phyloP scores from a whole-genome alignment of 768 basidiomycete genomes.

The Agrocybe praecox region DNA sequence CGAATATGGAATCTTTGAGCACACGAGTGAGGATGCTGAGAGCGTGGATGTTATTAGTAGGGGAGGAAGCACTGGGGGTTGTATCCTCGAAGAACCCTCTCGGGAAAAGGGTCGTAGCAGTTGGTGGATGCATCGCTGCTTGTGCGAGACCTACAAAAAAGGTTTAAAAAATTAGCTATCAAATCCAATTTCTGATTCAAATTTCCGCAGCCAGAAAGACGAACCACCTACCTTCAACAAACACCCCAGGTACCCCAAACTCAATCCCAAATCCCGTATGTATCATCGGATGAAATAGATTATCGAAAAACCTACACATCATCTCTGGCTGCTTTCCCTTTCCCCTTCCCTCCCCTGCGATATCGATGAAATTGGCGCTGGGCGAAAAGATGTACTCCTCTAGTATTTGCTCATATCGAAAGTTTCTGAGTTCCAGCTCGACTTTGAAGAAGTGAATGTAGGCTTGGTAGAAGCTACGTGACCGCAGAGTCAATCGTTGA shows the following conservation, averaged over 20 bases:
- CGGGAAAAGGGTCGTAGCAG: background rate
- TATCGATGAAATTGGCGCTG: slow-evolving; percentile 46
- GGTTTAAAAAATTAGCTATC: background rate
- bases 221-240: slow-evolving; percentile 57
- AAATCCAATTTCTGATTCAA: background rate
- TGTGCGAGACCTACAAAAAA: slow-evolving; percentile 53
- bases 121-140: slow-evolving; percentile 45
- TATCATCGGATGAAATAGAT: slow-evolving; percentile 66
- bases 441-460: slow-evolving; percentile 62
- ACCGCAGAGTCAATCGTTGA: too few relatives aligned
- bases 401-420: slow-evolving; percentile 39
- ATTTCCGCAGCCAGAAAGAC: background rate
- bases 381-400: slow-evolving; percentile 65
- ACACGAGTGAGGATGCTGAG: slow-evolving; percentile 47
- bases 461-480: slow-evolving; percentile 17
- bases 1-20: slow-evolving; percentile 41
- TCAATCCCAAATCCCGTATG: slow-evolving; percentile 66
- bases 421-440: slow-evolving; percentile 24
- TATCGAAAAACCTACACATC: slow-evolving; percentile 57
- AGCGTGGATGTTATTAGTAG: slow-evolving; percentile 6
- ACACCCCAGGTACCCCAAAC: slow-evolving; percentile 57
- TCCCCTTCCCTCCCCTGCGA: slow-evolving; percentile 21
- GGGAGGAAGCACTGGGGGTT: background rate
- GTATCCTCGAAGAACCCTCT: background rate
- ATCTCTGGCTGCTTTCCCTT: slow-evolving; percentile 51